Evolutionary conservation across 176 grass and related monocot genomes (phyloP).

Genomic region (Oryza rufipogon): DNA sequence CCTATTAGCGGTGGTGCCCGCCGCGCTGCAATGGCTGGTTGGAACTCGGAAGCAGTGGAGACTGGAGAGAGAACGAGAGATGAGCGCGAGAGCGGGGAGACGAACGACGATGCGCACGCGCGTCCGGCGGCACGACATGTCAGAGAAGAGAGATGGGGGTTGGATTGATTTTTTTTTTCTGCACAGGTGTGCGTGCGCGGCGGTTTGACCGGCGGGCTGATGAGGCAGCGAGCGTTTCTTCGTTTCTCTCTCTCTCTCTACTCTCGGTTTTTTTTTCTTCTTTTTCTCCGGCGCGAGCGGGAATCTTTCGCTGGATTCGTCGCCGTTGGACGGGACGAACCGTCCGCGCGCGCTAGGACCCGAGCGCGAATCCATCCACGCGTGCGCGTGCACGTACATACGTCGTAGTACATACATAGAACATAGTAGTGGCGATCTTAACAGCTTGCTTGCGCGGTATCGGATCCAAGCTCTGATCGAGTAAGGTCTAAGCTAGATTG

Average conservation of each 20-base stretch:
- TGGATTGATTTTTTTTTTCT: neutral
- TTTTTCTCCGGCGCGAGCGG: conserved; percentile 26
- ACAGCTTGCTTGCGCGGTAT: neutral
- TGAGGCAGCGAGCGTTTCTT: too few species aligned
- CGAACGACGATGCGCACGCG: conserved; percentile 22
- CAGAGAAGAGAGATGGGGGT: conserved; percentile 10
- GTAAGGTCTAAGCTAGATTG: neutral
- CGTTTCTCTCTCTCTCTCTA: too few species aligned
- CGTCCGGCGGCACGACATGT: conserved; percentile 41
- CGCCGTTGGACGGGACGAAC: conserved; percentile 47
- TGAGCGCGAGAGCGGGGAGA: too few species aligned
- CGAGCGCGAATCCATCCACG: neutral
- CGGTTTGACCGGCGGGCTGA: conserved; percentile 34
- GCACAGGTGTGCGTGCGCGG: conserved; percentile 30
- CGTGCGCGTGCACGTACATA: conserved; percentile 14
- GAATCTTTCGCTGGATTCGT: conserved; percentile 59
- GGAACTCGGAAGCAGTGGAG: conserved; percentile 41
- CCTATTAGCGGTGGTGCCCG: conserved; percentile 16
- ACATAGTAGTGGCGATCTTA: too few species aligned
- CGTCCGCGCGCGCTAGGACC: conserved; percentile 26
- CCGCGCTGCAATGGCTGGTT: neutral
- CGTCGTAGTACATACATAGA: neutral
- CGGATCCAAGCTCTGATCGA: neutral
- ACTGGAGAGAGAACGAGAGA: neutral
- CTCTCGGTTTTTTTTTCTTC: neutral